Evolutionary conservation across 148 eudicot species (phyloP).

Genomic region (Chenopodium suecicum): DNA sequence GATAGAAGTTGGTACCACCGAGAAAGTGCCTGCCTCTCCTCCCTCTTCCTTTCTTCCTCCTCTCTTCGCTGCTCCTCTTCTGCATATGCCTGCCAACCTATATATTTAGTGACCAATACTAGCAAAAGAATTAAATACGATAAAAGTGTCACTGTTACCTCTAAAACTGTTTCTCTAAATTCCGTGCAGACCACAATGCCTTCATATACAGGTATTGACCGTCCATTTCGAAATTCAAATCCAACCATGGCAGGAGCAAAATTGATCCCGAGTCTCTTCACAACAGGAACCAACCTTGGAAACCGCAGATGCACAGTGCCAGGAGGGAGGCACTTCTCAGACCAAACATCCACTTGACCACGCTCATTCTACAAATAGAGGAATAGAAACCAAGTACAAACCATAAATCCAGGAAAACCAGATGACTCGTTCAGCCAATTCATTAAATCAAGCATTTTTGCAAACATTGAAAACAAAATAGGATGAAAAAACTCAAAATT

Average conservation of each 20-base stretch:
- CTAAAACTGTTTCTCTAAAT: constrained; percentile 71
- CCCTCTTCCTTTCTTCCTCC: constrained; percentile 65
- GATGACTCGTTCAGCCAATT: neutral
- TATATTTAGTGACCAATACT: neutral
- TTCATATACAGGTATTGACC: constrained; percentile 74
- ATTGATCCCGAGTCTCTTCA: constrained; percentile 71
- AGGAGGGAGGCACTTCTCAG: constrained; percentile 97
- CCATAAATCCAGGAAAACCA: neutral
- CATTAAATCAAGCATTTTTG: neutral
- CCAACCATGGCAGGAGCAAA: constrained; percentile 99
- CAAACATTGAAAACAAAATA: neutral
- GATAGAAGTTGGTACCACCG: constrained; percentile 98
- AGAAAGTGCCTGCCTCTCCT: constrained; percentile 64
- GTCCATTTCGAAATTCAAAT: constrained; percentile 89
- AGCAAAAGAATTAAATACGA: neutral
- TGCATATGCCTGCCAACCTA: constrained; percentile 63
- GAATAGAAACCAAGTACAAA: neutral
- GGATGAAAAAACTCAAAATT: neutral
- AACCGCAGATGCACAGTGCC: constrained; percentile 93
- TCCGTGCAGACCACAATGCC: constrained; percentile 94
- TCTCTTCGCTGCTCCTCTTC: constrained; percentile 83
- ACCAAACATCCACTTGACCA: constrained; percentile 98
- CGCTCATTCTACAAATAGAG: constrained; percentile 72
- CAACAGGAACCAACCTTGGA: constrained; percentile 71
- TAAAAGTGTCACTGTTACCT: constrained; percentile 58